Percentiles rank a stretch among this genome's conserved stretches.
These are phyloP conservation scores for Zygoascus ofunaensis DNA, from an alignment of 805 yeast species.

Conservation along the genomic window DNA sequence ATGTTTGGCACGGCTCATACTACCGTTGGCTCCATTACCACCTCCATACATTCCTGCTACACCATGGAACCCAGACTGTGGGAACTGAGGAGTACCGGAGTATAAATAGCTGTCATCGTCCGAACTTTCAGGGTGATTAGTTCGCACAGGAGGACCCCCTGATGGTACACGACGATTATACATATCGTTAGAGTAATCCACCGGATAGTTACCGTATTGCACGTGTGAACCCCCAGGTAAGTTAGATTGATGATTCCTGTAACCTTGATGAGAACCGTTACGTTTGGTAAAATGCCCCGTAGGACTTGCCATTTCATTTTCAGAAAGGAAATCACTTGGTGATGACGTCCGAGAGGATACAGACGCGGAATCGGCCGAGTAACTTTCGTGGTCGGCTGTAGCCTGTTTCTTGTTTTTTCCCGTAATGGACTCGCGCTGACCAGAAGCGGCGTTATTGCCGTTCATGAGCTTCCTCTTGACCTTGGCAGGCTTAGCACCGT, in stretches of 20 bases:
- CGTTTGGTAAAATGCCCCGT: constrained; percentile 28
- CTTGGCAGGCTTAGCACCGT: background rate
- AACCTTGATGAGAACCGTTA: background rate
- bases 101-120: constrained; percentile 6
- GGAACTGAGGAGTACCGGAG: background rate
- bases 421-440: background rate
- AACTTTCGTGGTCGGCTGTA: constrained; percentile 14
- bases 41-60: too few species aligned
- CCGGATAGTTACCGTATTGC: background rate
- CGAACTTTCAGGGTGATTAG: background rate
- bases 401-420: background rate
- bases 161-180: background rate
- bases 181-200: background rate
- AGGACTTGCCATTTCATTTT: constrained; percentile 29
- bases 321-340: constrained; percentile 47
- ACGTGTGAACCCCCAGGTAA: background rate
- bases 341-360: constrained; percentile 32
- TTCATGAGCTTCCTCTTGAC: background rate
- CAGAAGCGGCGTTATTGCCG: background rate
- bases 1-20: background rate
- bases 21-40: background rate
- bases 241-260: background rate
- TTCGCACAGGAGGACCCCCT: background rate
- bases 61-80: background rate
- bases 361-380: constrained; percentile 21